Evolutionary conservation across 177 flowering plant genomes (phyloP), one percentile per base, ranked within the genome.

Genomic region (Vitis hybrid): DNA sequence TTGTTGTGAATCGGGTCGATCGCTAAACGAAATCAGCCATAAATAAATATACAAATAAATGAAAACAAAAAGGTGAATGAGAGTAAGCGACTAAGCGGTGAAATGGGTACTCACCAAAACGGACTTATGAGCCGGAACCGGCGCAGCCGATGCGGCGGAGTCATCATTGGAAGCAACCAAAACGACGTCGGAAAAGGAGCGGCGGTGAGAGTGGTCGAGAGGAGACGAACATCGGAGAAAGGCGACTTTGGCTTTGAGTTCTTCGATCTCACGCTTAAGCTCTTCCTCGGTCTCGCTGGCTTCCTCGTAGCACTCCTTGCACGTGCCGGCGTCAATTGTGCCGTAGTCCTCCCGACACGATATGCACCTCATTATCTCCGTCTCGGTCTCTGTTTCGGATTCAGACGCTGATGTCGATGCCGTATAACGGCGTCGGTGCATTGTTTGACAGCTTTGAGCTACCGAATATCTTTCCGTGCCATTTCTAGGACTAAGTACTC

Each of bases 301-400:
- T 73, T 94, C 97, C 79, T 89, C 92, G 86, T 92, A 94, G 74
- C 98, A 94, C 88, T 90, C 96, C 79, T 86, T 85, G 86, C 98
- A 94, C 1, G 96, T 94, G 5, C 98, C 98, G 11, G 95, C 95
- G 65, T 86, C 88, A 19, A 12, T 8, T 1, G 74, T 13, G 33
- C 50, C 66, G 84, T 90, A 94, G 61, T 83, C 80, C 64, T 89
- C 95, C 75, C 71, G 77, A 76, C 98, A 94, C 63, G 98, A 94
- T 15, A 91, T 62, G 85, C 98, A 94, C 52, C 79, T 67, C 91
- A 89, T 80, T 64, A 54, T 55, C 70, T 63, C 68, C 38, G 61
- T 3, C 6, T 71, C 71, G 66, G 62, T 12, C 15, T 76, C 78
- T 67, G 8, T 22, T 12, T 14, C 17, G 59, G 18, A 4, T n/a